phyloP scores from a whole-genome alignment of 2,329 filamentous ascomycete genomes.

The Cladorrhinum sp. region DNA sequence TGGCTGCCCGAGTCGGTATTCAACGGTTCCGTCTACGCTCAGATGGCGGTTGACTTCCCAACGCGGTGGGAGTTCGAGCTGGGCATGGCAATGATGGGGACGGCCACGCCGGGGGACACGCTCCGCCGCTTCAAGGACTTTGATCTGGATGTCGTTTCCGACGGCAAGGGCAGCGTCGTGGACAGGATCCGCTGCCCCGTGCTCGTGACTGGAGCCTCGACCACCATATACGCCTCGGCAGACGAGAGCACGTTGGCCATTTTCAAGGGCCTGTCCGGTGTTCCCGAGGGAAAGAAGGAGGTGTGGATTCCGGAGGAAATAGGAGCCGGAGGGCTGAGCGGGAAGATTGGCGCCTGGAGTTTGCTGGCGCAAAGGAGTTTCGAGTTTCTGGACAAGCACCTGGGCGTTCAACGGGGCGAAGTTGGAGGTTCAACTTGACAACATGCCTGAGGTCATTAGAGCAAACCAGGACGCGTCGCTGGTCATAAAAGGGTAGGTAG shows the following conservation, averaged over 20 bases:
- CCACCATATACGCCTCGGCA: constrained; percentile 6
- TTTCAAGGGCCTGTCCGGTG: not conserved
- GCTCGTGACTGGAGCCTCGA: constrained; percentile 13
- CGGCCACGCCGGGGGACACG: not conserved
- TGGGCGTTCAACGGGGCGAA: not conserved
- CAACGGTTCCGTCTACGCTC: constrained; percentile 23
- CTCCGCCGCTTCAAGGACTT: constrained; percentile 3
- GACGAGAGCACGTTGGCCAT: constrained; percentile 1
- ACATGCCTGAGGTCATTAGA: no score
- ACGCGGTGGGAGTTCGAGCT: constrained; percentile 18
- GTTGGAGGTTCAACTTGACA: no score
- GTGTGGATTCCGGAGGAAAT: constrained; percentile 9
- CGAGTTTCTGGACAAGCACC: not conserved
- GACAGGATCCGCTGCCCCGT: constrained; percentile 13
- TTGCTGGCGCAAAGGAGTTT: not conserved
- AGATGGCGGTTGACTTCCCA: constrained; percentile 13
- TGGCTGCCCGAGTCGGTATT: constrained; percentile 31
- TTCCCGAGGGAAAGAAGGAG: constrained; percentile 17
- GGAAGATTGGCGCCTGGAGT: constrained; percentile 16
- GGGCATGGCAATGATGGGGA: constrained; percentile 3
- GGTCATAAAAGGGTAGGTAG: no score
- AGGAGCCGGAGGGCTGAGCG: constrained; percentile 16
- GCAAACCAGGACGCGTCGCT: no score
- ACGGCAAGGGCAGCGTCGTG: not conserved
- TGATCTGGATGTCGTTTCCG: constrained; percentile 4